These are phyloP conservation scores for Melastoma malabathricum DNA, from an alignment of 345 rosid genomes.

Conservation along the genomic window DNA sequence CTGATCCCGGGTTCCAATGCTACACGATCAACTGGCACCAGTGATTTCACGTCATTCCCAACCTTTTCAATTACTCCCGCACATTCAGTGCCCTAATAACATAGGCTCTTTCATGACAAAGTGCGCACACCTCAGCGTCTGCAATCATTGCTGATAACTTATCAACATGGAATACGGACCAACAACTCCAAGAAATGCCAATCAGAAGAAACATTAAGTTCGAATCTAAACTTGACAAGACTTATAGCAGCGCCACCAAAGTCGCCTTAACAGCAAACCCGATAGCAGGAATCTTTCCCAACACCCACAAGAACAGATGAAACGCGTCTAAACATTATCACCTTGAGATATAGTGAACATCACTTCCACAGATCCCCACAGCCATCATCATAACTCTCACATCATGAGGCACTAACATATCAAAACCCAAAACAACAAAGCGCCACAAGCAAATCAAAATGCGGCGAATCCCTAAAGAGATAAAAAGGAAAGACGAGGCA, in stretches of 20 bases:
- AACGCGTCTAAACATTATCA: constrained; percentile 9
- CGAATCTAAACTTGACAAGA: no score
- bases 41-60: constrained; percentile 53
- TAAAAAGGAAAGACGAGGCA: not conserved
- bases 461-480: not conserved
- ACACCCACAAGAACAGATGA: not conserved
- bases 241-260: no score
- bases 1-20: constrained; percentile 88
- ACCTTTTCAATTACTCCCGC: constrained; percentile 77
- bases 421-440: not conserved
- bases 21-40: constrained; percentile 62
- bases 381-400: constrained; percentile 77
- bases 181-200: no score
- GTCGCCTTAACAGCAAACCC: no score
- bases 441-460: not conserved
- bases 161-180: no score
- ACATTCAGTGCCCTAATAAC: constrained; percentile 92
- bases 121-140: constrained; percentile 59
- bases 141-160: not conserved
- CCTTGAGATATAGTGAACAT: constrained; percentile 91
- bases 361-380: constrained; percentile 88
- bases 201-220: no score
- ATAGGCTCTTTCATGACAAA: constrained; percentile 78
- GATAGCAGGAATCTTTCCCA: no score
- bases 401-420: constrained; percentile 53